A percentile compares a stretch with the other conserved stretches of the same genome.
These are phyloP conservation scores for Beauveria medogensis DNA, from an alignment of 2,329 filamentous ascomycete genomes.

Conservation along the genomic window DNA sequence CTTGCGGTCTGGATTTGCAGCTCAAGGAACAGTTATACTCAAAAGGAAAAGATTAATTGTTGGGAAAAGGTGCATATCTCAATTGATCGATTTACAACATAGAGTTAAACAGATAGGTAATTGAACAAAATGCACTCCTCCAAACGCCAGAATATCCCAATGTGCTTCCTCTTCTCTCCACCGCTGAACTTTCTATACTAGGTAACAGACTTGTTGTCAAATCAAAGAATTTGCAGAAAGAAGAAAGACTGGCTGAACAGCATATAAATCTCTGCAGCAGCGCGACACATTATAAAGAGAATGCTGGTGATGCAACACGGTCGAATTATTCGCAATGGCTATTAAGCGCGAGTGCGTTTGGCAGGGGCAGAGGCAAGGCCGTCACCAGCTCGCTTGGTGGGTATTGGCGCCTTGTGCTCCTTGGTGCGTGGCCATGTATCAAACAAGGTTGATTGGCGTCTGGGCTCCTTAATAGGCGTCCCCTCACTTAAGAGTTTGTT, in stretches of 20 bases:
- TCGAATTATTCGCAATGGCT: background rate
- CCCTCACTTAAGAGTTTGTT: constrained; percentile 39
- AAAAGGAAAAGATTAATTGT: background rate
- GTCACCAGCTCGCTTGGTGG: constrained; percentile 34
- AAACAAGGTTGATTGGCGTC: constrained; percentile 47
- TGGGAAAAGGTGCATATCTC: background rate
- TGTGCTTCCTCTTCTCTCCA: constrained; percentile 1
- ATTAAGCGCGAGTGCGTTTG: constrained; percentile 29
- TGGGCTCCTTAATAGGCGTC: constrained; percentile 32
- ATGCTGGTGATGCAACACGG: constrained; percentile 7
- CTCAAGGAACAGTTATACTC: too few species aligned
- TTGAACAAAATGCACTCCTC: constrained; percentile 5
- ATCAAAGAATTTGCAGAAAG: constrained; percentile 6
- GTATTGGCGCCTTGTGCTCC: constrained; percentile 38
- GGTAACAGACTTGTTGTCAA: constrained; percentile 2
- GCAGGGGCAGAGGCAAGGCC: constrained; percentile 21
- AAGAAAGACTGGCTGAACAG: constrained; percentile 2
- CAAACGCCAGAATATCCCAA: constrained; percentile 10
- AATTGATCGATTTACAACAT: constrained; percentile 6
- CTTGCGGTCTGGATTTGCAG: background rate
- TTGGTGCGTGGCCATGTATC: constrained; percentile 63
- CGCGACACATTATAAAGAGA: constrained; percentile 4
- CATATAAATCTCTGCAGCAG: background rate
- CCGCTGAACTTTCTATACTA: background rate
- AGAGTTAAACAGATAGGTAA: constrained; percentile 7